Conservation (phyloP, 352 stramenopile genomes). For the Phytophthora cactorum region DNA sequence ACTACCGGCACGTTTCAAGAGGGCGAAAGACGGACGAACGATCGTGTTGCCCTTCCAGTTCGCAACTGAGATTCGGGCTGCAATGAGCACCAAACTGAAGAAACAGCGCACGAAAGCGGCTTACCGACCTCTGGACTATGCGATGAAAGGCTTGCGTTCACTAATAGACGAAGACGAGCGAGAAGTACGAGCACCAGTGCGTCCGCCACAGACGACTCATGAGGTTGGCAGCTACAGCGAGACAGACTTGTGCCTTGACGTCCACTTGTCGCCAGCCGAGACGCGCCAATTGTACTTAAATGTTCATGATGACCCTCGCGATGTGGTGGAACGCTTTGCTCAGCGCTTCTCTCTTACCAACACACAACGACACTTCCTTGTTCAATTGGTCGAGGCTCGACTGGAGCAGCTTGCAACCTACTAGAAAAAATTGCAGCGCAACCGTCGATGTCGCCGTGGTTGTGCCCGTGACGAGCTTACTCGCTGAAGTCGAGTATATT, state of each 20-base stretch:
- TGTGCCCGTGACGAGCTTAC: too few species aligned
- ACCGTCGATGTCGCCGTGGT: too few species aligned
- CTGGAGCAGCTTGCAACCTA: constrained; percentile 63
- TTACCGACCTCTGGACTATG: constrained; percentile 9
- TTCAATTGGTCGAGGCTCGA: constrained; percentile 32
- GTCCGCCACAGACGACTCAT: neutral
- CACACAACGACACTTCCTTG: constrained; percentile 37
- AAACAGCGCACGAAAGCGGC: constrained; percentile 9
- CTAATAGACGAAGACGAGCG: constrained; percentile 1
- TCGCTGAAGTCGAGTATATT: too few species aligned
- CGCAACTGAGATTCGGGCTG: constrained; percentile 42
- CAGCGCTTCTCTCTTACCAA: constrained; percentile 32
- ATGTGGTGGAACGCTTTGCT: constrained; percentile 39
- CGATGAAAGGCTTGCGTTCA: constrained; percentile 33
- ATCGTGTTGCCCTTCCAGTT: constrained; percentile 55
- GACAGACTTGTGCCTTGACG: constrained; percentile 41
- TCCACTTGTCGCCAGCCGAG: constrained; percentile 51
- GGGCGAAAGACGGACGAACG: constrained; percentile 43
- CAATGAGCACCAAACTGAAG: constrained; percentile 23
- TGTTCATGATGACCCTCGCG: constrained; percentile 34
- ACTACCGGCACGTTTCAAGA: constrained; percentile 40
- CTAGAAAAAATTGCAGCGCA: neutral
- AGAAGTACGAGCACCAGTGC: neutral
- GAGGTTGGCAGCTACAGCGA: neutral
- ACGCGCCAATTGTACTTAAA: constrained; percentile 48